These are phyloP conservation scores for Pichia deserticola DNA, from an alignment of 805 yeast species.

Conservation along the genomic window DNA sequence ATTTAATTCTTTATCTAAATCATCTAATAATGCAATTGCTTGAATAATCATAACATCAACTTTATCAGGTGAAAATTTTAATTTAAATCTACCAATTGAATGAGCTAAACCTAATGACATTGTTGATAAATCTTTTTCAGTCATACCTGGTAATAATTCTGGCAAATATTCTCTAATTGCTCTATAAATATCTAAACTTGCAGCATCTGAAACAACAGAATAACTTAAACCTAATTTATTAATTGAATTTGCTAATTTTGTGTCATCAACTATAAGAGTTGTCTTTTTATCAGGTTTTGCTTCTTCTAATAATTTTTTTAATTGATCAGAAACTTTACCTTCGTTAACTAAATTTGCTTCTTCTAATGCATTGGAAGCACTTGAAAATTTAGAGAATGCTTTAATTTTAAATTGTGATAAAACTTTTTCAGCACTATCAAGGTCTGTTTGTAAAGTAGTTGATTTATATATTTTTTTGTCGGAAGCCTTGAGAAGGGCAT, in stretches of 20 bases:
- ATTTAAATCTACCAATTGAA: conserved; percentile 96
- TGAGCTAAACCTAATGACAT: conserved; percentile 99
- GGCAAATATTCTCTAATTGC: conserved; percentile 93
- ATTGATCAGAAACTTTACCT: conserved; percentile 84
- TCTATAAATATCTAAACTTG: conserved; percentile 89
- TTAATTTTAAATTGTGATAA: conserved; percentile 87
- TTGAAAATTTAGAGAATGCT: conserved; percentile 88
- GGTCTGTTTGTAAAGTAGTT: conserved; percentile 61
- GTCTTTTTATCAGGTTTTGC: conserved; percentile 76
- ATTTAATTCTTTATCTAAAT: conserved; percentile 94
- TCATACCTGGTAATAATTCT: conserved; percentile 87
- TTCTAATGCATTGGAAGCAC: conserved; percentile 94
- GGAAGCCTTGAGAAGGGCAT: conserved; percentile 93
- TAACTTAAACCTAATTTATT: conserved; percentile 87
- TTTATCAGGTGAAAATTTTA: conserved; percentile 95
- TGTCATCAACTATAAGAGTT: conserved; percentile 84
- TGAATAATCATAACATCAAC: conserved; percentile 99
- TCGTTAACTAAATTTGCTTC: conserved; percentile 90
- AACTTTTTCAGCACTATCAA: conserved; percentile 77
- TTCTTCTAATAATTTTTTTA: conserved; percentile 68
- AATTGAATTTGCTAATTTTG: conserved; percentile 93
- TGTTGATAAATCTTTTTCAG: conserved; percentile 74
- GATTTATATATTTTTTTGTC: conserved; percentile 96
- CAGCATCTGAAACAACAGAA: conserved; percentile 89
- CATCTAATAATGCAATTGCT: conserved; percentile 95